Percentiles rank a stretch among this genome's conserved stretches.
Conservation (phyloP, 139 green algal genomes). For the Edaphochlamys debaryana region DNA sequence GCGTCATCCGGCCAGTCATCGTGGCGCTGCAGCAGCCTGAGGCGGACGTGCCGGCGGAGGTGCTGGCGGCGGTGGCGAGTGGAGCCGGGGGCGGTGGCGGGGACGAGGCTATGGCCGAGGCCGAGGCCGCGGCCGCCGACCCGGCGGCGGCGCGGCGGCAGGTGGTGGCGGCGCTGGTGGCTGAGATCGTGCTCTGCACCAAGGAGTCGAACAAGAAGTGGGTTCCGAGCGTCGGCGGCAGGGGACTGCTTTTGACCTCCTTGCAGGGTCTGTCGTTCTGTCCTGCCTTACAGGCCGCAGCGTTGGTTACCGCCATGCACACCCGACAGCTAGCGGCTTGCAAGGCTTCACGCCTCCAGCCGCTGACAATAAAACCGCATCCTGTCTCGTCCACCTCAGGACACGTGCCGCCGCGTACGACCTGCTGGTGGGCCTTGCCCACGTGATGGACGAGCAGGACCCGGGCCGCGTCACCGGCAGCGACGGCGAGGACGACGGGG, state of each 20-base stretch:
- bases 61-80: background rate
- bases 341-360: too few relatives aligned
- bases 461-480: slow-evolving; percentile 28
- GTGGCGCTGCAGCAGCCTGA: slow-evolving; percentile 38
- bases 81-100: background rate
- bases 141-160: background rate
- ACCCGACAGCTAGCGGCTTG: too few relatives aligned
- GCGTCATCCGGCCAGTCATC: slow-evolving; percentile 57
- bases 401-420: slow-evolving; percentile 87
- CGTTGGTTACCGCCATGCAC: too few relatives aligned
- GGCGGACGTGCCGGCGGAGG: background rate
- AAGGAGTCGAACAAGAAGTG: slow-evolving; percentile 93
- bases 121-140: background rate
- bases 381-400: too few relatives aligned
- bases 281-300: too few relatives aligned
- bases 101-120: background rate
- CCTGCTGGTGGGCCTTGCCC: slow-evolving; percentile 82
- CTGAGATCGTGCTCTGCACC: slow-evolving; percentile 92
- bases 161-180: slow-evolving; percentile 70
- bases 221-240: slow-evolving; percentile 43
- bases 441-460: slow-evolving; percentile 64
- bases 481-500: background rate
- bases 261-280: too few relatives aligned
- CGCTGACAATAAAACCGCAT: too few relatives aligned
- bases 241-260: too few relatives aligned